Conservation (phyloP, 2,329 filamentous ascomycete genomes). For the Xylariaceae sp. region DNA sequence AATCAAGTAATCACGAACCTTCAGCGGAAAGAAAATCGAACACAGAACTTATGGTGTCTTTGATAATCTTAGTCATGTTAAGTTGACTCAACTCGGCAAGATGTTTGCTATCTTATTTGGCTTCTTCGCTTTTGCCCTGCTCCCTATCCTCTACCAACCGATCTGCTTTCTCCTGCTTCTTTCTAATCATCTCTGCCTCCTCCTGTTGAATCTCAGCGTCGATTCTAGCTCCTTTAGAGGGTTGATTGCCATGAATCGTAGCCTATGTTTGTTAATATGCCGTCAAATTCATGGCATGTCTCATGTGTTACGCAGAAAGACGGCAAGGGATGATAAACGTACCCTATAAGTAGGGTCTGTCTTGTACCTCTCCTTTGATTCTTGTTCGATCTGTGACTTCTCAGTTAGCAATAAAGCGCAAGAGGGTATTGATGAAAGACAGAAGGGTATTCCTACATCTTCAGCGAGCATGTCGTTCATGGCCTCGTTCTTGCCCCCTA, state of each 20-base stretch:
- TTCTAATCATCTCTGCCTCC: conserved; percentile 24
- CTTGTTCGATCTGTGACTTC: conserved; percentile 21
- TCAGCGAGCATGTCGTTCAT: conserved; percentile 25
- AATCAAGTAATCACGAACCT: too few relatives aligned
- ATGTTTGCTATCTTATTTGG: too few relatives aligned
- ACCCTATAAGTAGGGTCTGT: conserved; percentile 24
- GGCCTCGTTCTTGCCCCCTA: conserved; percentile 22
- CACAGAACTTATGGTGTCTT: too few relatives aligned
- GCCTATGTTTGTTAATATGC: conserved; percentile 15
- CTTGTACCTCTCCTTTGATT: conserved; percentile 24
- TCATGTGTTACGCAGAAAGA: not conserved
- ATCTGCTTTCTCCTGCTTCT: conserved; percentile 25
- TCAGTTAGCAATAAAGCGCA: too few relatives aligned
- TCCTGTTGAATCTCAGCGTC: conserved; percentile 28
- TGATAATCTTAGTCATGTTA: too few relatives aligned
- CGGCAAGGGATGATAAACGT: too few relatives aligned
- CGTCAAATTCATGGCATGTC: not conserved
- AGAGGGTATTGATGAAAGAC: too few relatives aligned
- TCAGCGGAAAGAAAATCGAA: too few relatives aligned
- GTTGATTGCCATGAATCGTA: conserved; percentile 24
- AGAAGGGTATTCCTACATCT: conserved; percentile 17
- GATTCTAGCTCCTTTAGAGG: conserved; percentile 23
- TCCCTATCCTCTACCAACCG: conserved; percentile 22
- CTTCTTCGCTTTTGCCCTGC: too few relatives aligned
- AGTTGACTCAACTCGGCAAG: too few relatives aligned